Base-by-base conservation (phyloP, 495 filamentous ascomycete genomes). In the Podospora pseudoanserina region DNA sequence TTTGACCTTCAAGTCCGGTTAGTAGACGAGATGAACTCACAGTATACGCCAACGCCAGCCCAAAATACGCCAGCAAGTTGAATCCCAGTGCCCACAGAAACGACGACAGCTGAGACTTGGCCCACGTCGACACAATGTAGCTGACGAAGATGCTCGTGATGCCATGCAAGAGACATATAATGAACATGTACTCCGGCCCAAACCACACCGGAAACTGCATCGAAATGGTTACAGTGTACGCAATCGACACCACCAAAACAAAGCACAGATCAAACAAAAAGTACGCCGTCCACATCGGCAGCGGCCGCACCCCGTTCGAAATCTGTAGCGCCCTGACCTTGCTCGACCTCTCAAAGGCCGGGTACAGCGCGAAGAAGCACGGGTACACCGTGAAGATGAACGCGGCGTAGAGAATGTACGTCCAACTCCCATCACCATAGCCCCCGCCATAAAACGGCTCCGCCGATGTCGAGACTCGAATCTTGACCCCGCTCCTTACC, bases 321-420 rank as follows among this genome's bases (percentile, higher is more conserved):
- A 92, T 95, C 71, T 95, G 89, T 32, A 96, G 79, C 13, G 89
- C 88, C 30, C 92, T 81, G 34, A 96, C 89, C 59, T 92, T 90
- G 20, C 87, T 79, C 16, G 89, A 77, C 30, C 91, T 83, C 76
- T 96, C 92, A 7, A 89, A 76, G 0, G 90, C 93, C 26, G 91
- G 90, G 79, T 96, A 96, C 15, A 96, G 83, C 0, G 89, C 88
- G 71, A 94, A 94, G 79, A 96, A 91, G 11, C 88, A 90, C 5
- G 92, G 92, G 73, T 88, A 94, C 0, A 86, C 86, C 13, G 85
- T 80, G 81, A 93, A 86, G 27, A 86, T 89, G 13, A 95, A 80
- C 30, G 89, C 88, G 71, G 91, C 89, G 74, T 96, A 96, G 3
- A 88, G 81, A 34, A 92, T 80, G 6, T 94, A 82, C 72, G 92